Evolutionary conservation across 192 early-diverging fungal species (phyloP), one percentile per base, ranked within the genome.

Genomic region (Allomyces javanicus): DNA sequence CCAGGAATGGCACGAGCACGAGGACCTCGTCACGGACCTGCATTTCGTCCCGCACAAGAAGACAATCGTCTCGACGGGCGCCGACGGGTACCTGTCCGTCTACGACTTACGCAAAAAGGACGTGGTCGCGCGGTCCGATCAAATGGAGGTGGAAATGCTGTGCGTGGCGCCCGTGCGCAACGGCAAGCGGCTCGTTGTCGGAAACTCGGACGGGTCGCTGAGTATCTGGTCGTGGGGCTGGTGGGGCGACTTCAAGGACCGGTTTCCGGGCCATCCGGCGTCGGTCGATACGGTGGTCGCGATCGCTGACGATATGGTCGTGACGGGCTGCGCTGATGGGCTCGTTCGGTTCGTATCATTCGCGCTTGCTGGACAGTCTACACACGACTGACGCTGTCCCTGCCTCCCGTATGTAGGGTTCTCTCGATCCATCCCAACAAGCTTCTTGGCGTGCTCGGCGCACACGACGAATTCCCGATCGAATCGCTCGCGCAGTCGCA

Each of bases 91-190:
- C 55, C 76, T 99, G 69, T 89, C 91, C 22, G 83, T 91, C 4
- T 93, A 87, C 70, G 94, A 99, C 72, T 82, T 93, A 58, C 86
- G 93, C 63, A 94, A 94, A 73, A 75, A 81, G 14, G 85, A 89
- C 63, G 87, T 91, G 17, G 75, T 89, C 25, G 89, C 84, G 40
- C 85, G 90, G 69, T 96, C 91, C 9, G 96, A 87, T 26, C 88
- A 93, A 70, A 91, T 92, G 78, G 96, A 97, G 44, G 93, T 96
- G 73, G 96, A 97, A 70, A 79, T 97, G 45, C 72, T 99, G 61
- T 95, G 88, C 24, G 79, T 97, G 22, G 67, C 72, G 22, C 44
- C 70, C 23, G 69, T 78, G 66, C 74, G 89, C 79, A 82, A 88
- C 68, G 80, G 79, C 23, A 81, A 79, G 33, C 94, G 94, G 72